Evolutionary conservation across 169 alveolate genomes (phyloP).

Genomic region (Eimeria sp.): DNA sequence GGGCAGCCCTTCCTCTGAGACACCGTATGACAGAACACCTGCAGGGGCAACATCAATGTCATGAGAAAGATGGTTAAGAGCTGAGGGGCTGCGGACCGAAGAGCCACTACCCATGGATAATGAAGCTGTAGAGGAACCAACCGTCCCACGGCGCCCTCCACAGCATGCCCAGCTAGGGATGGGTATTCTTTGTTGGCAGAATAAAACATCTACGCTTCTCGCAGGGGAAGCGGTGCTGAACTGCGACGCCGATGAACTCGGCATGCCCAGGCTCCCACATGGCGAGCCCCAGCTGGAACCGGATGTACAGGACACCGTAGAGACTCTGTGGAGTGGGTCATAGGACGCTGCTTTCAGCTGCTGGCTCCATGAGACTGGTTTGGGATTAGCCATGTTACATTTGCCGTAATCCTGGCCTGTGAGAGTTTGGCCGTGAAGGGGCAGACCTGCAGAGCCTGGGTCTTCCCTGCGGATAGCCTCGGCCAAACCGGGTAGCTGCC

Average conservation of each 20-base stretch:
- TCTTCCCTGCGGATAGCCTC: neutral
- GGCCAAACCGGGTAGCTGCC: conserved; percentile 1
- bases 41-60: conserved; percentile 14
- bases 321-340: neutral
- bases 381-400: neutral
- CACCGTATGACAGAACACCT: conserved; percentile 25
- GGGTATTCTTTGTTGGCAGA: conserved; percentile 5
- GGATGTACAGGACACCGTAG: neutral
- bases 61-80: conserved; percentile 22
- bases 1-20: conserved; percentile 18
- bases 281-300: conserved; percentile 34
- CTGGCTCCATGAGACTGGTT: neutral
- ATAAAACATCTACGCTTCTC: conserved; percentile 22
- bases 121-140: conserved; percentile 23
- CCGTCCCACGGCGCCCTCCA: conserved; percentile 6
- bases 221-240: conserved; percentile 32
- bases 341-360: neutral
- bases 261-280: conserved; percentile 29
- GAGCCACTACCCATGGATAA: conserved; percentile 6
- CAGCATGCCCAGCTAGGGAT: conserved; percentile 21
- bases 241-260: conserved; percentile 26
- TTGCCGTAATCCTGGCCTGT: conserved; percentile 18
- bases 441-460: conserved; percentile 7
- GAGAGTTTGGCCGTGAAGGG: conserved; percentile 6
- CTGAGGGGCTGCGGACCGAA: conserved; percentile 13